Evolutionary conservation across 345 rosid species (phyloP).

Genomic region (Murraya koenigii): DNA sequence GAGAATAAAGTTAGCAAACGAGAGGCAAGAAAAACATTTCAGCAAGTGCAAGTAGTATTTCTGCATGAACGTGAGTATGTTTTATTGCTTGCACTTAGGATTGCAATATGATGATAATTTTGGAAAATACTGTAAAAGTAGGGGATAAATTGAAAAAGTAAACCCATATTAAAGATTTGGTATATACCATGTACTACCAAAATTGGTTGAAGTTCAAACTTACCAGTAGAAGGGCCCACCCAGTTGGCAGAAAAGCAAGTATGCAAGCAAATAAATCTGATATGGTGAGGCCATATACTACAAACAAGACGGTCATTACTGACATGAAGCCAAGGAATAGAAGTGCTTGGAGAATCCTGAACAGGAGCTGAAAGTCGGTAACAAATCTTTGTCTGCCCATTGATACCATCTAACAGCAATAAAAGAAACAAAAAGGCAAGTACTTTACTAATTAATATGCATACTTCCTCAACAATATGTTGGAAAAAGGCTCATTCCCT

Average conservation of each 20-base stretch:
- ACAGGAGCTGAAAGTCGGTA: constrained; percentile 86
- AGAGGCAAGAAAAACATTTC: not conserved
- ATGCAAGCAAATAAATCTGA: constrained; percentile 71
- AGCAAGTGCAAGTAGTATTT: not conserved
- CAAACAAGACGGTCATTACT: constrained; percentile 83
- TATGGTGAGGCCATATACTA: constrained; percentile 59
- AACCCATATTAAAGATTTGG: not conserved
- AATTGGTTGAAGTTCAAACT: constrained; percentile 24
- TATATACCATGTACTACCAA: not conserved
- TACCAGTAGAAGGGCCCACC: constrained; percentile 94
- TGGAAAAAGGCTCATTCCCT: not conserved
- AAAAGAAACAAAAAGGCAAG: not conserved
- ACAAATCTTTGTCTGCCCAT: constrained; percentile 83
- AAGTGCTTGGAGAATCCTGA: constrained; percentile 96
- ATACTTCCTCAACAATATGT: not conserved
- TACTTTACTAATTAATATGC: not conserved
- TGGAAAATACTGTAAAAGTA: not conserved
- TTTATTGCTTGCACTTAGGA: not conserved
- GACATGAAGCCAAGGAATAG: constrained; percentile 83
- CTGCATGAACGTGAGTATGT: not conserved
- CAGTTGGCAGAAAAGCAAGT: constrained; percentile 85
- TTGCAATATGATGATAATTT: not conserved
- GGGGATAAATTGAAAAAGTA: not conserved
- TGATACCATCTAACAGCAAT: constrained; percentile 65
- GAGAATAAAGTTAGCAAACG: not conserved